Base-by-base conservation (phyloP, 495 filamentous ascomycete species). In the Cercophora samala region DNA sequence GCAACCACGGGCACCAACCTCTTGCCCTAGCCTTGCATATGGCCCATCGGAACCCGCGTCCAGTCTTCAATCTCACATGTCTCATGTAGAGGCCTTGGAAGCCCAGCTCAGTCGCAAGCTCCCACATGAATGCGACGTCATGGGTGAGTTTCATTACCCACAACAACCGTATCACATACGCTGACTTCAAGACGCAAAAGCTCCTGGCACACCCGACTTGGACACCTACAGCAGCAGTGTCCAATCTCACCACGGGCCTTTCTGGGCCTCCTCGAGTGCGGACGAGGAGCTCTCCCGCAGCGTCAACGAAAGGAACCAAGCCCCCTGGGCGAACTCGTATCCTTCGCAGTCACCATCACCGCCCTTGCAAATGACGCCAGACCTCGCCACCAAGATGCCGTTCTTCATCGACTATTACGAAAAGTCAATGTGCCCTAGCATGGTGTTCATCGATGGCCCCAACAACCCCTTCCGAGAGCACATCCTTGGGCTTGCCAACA, bases 401-500 rank as follows among this genome's bases (percentile, higher is more conserved):
- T 88, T 86, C 76, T 86, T 88, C 74, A 84, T 91, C 76, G 86
- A 90, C 69, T 91, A 90, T 74, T 92, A 95, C 76, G 88, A 93
- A 64, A 94, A 93, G 72, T 89, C 90, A 69, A 93, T 98, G 77
- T 95, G 93, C 67, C 91, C 92, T 0, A 90, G 91, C 67, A 90
- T 97, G 71, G 93, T 97, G 18, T 89, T 93, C 58, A 95, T 97
- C 77, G 94, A 98, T 73, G 88, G 88, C 9, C 90, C 91, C 11
- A 86, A 77, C 64, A 89, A 97, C 72, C 94, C 94, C 1, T 98
- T 93, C 74, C 84, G 94, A 63, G 88, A 89, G 62, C 89, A 96
- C 68, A 88, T 98, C 55, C 83, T 97, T 42, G 89, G 87, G 22
- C 83, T 97, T 52, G 91, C 92, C 19, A 83, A 89, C 59, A 81